Evolutionary conservation across 73 alveolate genomes (phyloP).

Genomic region (Loxodes magnus): DNA sequence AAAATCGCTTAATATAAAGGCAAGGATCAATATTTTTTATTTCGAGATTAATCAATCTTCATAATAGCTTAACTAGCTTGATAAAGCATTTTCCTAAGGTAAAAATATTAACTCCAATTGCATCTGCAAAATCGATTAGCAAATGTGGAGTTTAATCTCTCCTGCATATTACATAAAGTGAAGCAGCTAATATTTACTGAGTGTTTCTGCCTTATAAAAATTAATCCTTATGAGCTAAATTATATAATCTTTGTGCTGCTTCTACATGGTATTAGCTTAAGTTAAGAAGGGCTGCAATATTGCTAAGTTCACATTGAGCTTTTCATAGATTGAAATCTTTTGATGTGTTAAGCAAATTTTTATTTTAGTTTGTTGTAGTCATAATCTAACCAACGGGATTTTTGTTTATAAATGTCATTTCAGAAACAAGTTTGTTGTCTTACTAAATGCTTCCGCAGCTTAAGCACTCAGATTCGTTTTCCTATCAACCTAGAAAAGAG

Average conservation of each 20-base stretch:
- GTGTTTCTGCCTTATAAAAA: constrained; percentile 14
- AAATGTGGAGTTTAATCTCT: constrained; percentile 60
- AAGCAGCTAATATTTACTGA: constrained; percentile 12
- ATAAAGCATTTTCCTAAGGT: constrained; percentile 71
- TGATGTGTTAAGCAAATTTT: too few relatives aligned
- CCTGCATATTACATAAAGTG: constrained; percentile 87
- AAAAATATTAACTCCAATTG: constrained; percentile 55
- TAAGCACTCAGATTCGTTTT: too few relatives aligned
- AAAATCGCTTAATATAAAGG: constrained; percentile 71
- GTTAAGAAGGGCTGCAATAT: constrained; percentile 6
- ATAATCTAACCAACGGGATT: too few relatives aligned
- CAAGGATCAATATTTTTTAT: constrained; percentile 81
- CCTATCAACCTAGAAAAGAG: too few relatives aligned
- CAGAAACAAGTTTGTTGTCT: too few relatives aligned
- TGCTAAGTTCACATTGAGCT: constrained; percentile 4
- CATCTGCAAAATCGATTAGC: constrained; percentile 92
- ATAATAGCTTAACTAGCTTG: constrained; percentile 62
- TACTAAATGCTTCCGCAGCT: too few relatives aligned
- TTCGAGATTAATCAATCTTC: constrained; percentile 12
- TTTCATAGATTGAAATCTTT: constrained; percentile 3
- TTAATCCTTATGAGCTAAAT: constrained; percentile 6
- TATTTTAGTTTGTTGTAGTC: too few relatives aligned
- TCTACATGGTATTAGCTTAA: constrained; percentile 5
- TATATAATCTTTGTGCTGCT: background rate
- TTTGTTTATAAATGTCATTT: too few relatives aligned